Percentiles rank a stretch among this genome's conserved stretches.
These are phyloP conservation scores for Neolentinus lepideus DNA, from an alignment of 1,284 basidiomycete species.

Conservation along the genomic window DNA sequence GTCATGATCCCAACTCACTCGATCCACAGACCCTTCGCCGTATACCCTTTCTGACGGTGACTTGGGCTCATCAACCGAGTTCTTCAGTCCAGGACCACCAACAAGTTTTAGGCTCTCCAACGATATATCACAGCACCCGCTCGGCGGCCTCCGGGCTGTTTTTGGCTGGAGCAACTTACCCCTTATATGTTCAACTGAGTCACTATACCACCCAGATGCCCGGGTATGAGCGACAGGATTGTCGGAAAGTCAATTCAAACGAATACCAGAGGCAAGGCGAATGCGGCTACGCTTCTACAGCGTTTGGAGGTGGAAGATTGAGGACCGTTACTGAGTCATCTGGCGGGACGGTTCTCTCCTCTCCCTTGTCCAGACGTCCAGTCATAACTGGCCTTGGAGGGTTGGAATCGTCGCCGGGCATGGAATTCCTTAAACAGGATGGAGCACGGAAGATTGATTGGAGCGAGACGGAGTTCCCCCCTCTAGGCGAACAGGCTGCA, in stretches of 20 bases:
- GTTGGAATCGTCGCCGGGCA: neutral
- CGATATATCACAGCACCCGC: neutral
- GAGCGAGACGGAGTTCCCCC: conserved; percentile 35
- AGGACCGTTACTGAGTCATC: neutral
- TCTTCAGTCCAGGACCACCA: conserved; percentile 5
- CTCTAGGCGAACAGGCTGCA: conserved; percentile 15
- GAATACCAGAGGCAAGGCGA: neutral
- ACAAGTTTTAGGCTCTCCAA: neutral
- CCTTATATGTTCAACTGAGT: neutral
- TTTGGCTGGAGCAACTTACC: neutral
- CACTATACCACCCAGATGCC: neutral
- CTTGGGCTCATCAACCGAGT: conserved; percentile 61
- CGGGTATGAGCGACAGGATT: neutral
- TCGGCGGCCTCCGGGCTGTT: neutral
- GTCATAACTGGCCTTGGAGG: neutral
- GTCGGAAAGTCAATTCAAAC: neutral
- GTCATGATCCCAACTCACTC: conserved; percentile 8
- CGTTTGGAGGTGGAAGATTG: neutral
- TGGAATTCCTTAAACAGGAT: neutral
- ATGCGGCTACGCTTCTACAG: neutral
- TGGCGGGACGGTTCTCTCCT: neutral
- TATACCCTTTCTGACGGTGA: conserved; percentile 64
- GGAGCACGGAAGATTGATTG: conserved; percentile 14
- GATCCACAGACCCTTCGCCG: conserved; percentile 50
- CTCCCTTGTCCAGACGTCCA: neutral